Evolutionary conservation across 1,139 yeast genomes (phyloP).

Genomic region (Wickerhamomyces sp.): DNA sequence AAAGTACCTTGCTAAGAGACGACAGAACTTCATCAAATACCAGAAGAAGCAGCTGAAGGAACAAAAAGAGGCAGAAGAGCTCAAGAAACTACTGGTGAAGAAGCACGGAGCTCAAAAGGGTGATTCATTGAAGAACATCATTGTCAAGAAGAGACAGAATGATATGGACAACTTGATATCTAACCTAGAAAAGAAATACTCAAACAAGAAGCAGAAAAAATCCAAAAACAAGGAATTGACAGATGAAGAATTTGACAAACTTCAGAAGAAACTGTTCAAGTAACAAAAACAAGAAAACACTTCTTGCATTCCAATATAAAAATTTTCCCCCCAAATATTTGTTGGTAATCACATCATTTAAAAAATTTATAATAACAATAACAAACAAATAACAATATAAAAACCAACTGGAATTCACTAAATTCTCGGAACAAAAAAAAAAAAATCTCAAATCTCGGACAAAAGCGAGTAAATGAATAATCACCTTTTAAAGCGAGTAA

Average conservation of each 20-base stretch:
- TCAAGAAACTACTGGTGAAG: slow-evolving; percentile 47
- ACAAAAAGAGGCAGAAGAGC: slow-evolving; percentile 65
- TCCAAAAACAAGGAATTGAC: slow-evolving; percentile 26
- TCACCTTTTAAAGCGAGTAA: background rate
- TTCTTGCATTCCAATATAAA: background rate
- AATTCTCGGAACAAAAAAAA: background rate
- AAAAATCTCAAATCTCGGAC: slow-evolving; percentile 6
- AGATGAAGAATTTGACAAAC: slow-evolving; percentile 39
- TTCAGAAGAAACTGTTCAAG: slow-evolving; percentile 26
- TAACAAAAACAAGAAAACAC: too few relatives aligned
- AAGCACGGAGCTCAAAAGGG: slow-evolving; percentile 32
- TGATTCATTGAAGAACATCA: slow-evolving; percentile 46
- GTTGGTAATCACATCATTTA: too few relatives aligned
- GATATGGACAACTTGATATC: slow-evolving; percentile 47
- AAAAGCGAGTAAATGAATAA: slow-evolving; percentile 4
- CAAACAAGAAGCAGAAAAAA: slow-evolving; percentile 30
- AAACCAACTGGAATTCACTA: background rate
- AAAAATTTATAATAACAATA: background rate
- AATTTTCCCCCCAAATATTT: background rate
- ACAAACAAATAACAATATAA: too few relatives aligned
- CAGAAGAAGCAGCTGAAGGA: slow-evolving; percentile 44
- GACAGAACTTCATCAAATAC: slow-evolving; percentile 42
- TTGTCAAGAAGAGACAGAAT: slow-evolving; percentile 37
- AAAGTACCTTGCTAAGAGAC: slow-evolving; percentile 46
- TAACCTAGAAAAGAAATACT: slow-evolving; percentile 52